Evolutionary conservation across 441 rosid genomes (phyloP).

Genomic region (Gossypium trilobum): DNA sequence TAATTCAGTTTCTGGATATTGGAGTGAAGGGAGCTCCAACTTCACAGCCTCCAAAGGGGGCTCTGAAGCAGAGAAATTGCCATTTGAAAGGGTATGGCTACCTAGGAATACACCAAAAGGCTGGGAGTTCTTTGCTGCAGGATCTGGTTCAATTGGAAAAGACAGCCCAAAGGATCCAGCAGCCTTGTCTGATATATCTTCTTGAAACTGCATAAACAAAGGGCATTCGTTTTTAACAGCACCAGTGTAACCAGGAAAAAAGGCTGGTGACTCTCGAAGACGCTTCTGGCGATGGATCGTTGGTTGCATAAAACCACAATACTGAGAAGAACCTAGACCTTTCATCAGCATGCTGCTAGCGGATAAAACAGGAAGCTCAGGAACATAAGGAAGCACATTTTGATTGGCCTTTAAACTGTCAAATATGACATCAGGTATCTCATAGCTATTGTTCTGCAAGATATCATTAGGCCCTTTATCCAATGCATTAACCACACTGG

Average conservation of each 20-base stretch:
- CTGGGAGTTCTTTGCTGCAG: conserved; percentile 32
- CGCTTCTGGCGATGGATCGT: conserved; percentile 47
- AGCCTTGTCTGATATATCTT: conserved; percentile 34
- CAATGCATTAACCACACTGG: conserved; percentile 26
- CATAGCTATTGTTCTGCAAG: conserved; percentile 42
- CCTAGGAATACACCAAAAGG: conserved; percentile 50
- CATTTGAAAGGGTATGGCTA: conserved; percentile 76
- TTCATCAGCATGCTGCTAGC: conserved; percentile 50
- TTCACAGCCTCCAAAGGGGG: conserved; percentile 69
- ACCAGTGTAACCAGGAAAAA: conserved; percentile 35
- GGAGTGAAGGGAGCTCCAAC: conserved; percentile 99
- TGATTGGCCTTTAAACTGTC: conserved; percentile 54
- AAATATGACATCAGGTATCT: conserved; percentile 60
- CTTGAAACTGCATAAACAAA: conserved; percentile 42
- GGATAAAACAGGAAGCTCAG: conserved; percentile 54
- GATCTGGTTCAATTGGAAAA: conserved; percentile 49
- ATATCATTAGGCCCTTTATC: conserved; percentile 47
- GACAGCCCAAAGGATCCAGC: conserved; percentile 39
- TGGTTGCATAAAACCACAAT: conserved; percentile 47
- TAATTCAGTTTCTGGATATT: conserved; percentile 66
- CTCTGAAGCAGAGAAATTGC: conserved; percentile 81
- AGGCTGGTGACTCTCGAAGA: conserved; percentile 45
- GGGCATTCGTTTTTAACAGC: conserved; percentile 44
- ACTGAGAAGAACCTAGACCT: conserved; percentile 51
- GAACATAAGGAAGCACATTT: conserved; percentile 40